phyloP scores from a whole-genome alignment of 768 basidiomycete genomes.

The Boletus reticuloceps region DNA sequence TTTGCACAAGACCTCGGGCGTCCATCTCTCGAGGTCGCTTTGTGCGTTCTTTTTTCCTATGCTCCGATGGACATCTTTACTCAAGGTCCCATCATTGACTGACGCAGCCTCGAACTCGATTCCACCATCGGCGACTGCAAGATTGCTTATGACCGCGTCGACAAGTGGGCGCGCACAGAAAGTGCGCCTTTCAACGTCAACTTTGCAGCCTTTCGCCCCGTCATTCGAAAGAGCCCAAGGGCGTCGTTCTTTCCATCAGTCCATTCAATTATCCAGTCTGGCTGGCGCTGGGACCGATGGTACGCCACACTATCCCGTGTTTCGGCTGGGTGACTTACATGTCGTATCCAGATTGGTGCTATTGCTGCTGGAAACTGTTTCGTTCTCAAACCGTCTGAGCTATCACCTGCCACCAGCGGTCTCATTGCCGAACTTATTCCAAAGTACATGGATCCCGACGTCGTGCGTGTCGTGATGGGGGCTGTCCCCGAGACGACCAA shows the following conservation, averaged over 20 bases:
- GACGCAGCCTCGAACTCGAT: slow-evolving; percentile 57
- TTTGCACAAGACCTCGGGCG: slow-evolving; percentile 63
- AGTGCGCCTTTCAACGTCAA: slow-evolving; percentile 53
- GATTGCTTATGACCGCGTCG: slow-evolving; percentile 59
- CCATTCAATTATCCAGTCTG: slow-evolving; percentile 78
- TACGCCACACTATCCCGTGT: slow-evolving; percentile 24
- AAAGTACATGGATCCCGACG: slow-evolving; percentile 69
- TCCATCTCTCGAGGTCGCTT: slow-evolving; percentile 54
- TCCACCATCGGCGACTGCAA: slow-evolving; percentile 52
- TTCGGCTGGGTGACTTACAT: not conserved
- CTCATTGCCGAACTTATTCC: slow-evolving; percentile 67
- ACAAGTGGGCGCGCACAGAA: slow-evolving; percentile 72
- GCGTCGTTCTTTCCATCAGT: slow-evolving; percentile 63
- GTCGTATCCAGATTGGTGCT: slow-evolving; percentile 51
- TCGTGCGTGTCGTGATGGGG: slow-evolving; percentile 70
- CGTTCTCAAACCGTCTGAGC: slow-evolving; percentile 76
- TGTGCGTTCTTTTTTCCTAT: slow-evolving; percentile 38
- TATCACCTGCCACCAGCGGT: slow-evolving; percentile 49
- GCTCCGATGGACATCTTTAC: no score
- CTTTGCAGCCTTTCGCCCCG: slow-evolving; percentile 58
- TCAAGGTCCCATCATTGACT: not conserved
- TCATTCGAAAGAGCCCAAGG: slow-evolving; percentile 73
- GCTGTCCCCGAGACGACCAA: slow-evolving; percentile 62
- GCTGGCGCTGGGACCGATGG: slow-evolving; percentile 56
- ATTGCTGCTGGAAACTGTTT: slow-evolving; percentile 77